Conservation (phyloP, 73 alveolate genomes). For the Tetrahymena thermophila region DNA sequence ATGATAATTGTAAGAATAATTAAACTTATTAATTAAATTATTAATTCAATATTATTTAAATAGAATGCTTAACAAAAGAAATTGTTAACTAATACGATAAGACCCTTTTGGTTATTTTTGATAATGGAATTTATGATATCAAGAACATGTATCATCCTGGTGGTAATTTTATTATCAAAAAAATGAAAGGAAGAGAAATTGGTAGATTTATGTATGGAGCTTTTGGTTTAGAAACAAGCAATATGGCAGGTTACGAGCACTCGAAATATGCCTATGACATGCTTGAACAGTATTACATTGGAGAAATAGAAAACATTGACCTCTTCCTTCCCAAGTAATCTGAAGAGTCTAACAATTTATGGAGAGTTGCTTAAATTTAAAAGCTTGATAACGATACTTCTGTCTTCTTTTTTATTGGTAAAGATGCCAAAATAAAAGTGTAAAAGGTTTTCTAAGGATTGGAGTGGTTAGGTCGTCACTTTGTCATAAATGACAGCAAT, state of each 20-base stretch:
- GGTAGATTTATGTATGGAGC: slow-evolving; percentile 65
- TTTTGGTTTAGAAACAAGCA: slow-evolving; percentile 39
- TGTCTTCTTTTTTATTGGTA: neutral
- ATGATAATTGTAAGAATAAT: neutral
- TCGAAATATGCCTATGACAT: slow-evolving; percentile 23
- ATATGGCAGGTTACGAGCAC: neutral
- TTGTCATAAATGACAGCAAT: neutral
- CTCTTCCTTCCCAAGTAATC: neutral
- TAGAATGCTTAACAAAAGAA: neutral
- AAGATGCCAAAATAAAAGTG: neutral
- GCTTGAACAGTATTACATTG: slow-evolving; percentile 5
- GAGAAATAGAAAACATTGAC: neutral
- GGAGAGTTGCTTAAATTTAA: neutral
- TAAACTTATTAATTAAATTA: neutral
- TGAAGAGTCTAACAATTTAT: neutral
- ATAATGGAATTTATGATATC: slow-evolving; percentile 16
- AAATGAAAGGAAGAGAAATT: slow-evolving; percentile 56
- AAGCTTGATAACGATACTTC: neutral
- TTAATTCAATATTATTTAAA: neutral
- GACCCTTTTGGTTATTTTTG: slow-evolving; percentile 9
- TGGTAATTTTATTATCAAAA: slow-evolving; percentile 45
- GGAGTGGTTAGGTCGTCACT: neutral
- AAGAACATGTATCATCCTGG: slow-evolving; percentile 58
- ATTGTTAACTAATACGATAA: neutral
- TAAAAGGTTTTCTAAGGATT: neutral